Conservation (phyloP, 805 yeast species). For the Metschnikowia lunata region DNA sequence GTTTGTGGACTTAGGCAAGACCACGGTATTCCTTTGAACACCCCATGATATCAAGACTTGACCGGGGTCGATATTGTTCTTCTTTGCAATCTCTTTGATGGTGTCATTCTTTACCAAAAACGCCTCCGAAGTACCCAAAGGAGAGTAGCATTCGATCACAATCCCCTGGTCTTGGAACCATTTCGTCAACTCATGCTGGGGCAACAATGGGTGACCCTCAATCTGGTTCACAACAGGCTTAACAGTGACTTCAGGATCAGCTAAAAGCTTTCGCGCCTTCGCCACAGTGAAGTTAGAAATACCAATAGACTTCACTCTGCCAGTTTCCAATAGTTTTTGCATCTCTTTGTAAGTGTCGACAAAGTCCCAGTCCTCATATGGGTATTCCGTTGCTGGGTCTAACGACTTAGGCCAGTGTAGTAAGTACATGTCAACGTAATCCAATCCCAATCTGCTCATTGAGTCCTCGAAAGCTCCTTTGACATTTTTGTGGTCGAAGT, state of each 20-base stretch:
- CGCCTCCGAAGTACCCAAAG: slow-evolving; percentile 15
- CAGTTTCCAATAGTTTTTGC: slow-evolving; percentile 25
- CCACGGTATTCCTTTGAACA: slow-evolving; percentile 17
- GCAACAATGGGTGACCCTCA: slow-evolving; percentile 19
- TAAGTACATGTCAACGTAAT: slow-evolving; percentile 18
- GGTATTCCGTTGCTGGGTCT: slow-evolving; percentile 10
- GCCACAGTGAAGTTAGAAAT: slow-evolving; percentile 17
- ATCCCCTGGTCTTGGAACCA: slow-evolving; percentile 13
- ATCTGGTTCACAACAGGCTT: slow-evolving; percentile 20
- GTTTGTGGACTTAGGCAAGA: slow-evolving; percentile 19
- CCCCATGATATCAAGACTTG: slow-evolving; percentile 19
- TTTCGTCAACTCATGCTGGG: slow-evolving; percentile 15
- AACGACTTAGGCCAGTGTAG: slow-evolving; percentile 18
- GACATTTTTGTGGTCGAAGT: slow-evolving; percentile 12
- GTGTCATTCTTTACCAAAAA: slow-evolving; percentile 15
- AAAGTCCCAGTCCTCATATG: slow-evolving; percentile 16
- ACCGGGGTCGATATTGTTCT: slow-evolving; percentile 15
- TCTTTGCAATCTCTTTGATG: slow-evolving; percentile 14
- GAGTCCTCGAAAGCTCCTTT: slow-evolving; percentile 14
- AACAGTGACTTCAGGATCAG: slow-evolving; percentile 16
- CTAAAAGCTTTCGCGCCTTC: slow-evolving; percentile 14
- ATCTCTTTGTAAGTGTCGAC: slow-evolving; percentile 33
- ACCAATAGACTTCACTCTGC: slow-evolving; percentile 17
- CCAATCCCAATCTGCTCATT: slow-evolving; percentile 14
- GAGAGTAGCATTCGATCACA: slow-evolving; percentile 17